Evolutionary conservation across 176 grass and related monocot genomes (phyloP).

Genomic region (Bromus sterilis): DNA sequence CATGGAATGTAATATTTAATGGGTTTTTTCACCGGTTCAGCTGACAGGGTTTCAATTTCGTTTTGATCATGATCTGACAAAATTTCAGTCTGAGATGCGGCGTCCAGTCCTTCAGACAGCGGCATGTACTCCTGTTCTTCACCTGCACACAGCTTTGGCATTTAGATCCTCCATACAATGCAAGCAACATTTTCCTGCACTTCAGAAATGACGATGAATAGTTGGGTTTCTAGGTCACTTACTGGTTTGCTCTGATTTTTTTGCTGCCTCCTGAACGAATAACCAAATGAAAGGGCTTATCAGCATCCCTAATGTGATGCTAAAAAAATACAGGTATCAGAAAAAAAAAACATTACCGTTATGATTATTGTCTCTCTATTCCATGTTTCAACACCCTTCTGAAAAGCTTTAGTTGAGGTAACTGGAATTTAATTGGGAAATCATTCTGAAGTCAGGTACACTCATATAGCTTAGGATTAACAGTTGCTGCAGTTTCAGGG

Average conservation of each 20-base stretch:
- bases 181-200: background rate
- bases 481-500: background rate
- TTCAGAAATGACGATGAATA: background rate
- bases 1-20: background rate
- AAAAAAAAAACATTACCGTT: slow-evolving; percentile 22
- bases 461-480: background rate
- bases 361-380: slow-evolving; percentile 51
- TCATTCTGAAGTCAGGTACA: background rate
- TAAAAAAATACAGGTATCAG: background rate
- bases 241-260: slow-evolving; percentile 18
- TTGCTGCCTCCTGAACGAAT: slow-evolving; percentile 29
- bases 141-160: background rate
- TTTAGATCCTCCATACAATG: background rate
- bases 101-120: slow-evolving; percentile 5
- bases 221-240: background rate
- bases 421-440: slow-evolving; percentile 11
- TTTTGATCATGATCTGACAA: background rate
- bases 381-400: slow-evolving; percentile 61
- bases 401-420: slow-evolving; percentile 65
- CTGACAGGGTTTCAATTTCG: background rate
- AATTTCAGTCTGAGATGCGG: background rate
- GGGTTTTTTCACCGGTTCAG: background rate
- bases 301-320: too few species aligned
- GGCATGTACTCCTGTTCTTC: slow-evolving; percentile 42
- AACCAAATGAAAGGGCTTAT: background rate